A percentile compares a stretch with the other conserved stretches of the same genome.
phyloP scores from a whole-genome alignment of 805 yeast species.

The Kuraishia ogatae region DNA sequence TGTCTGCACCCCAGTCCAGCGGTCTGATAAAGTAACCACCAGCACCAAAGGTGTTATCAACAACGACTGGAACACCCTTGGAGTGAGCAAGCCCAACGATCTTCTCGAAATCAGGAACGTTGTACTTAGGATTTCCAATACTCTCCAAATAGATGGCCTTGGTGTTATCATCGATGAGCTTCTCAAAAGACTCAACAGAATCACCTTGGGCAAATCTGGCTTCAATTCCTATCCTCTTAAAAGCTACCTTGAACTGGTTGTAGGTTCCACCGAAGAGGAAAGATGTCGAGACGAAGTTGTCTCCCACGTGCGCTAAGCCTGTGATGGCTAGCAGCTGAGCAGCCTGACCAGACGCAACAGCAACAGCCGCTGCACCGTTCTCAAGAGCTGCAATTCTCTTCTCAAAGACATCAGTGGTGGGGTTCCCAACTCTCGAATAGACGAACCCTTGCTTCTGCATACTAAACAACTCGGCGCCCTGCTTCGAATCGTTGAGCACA shows the following conservation, averaged over 20 bases:
- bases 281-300: slow-evolving; percentile 81
- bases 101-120: slow-evolving; percentile 83
- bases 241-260: slow-evolving; percentile 89
- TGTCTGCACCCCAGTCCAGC: slow-evolving; percentile 83
- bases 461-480: slow-evolving; percentile 88
- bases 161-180: slow-evolving; percentile 72
- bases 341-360: slow-evolving; percentile 93
- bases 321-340: slow-evolving; percentile 84
- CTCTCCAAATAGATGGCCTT: slow-evolving; percentile 86
- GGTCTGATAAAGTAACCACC: slow-evolving; percentile 88
- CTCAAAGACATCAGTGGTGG: slow-evolving; percentile 88
- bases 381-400: slow-evolving; percentile 89
- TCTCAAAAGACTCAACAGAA: slow-evolving; percentile 58
- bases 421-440: slow-evolving; percentile 87
- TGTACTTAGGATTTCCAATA: slow-evolving; percentile 89
- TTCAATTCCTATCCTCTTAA: slow-evolving; percentile 83
- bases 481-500: slow-evolving; percentile 79
- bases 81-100: slow-evolving; percentile 73
- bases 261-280: slow-evolving; percentile 93
- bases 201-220: slow-evolving; percentile 83
- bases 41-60: slow-evolving; percentile 95
- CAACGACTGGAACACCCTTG: slow-evolving; percentile 83
- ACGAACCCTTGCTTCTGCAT: slow-evolving; percentile 78
- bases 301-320: slow-evolving; percentile 81
- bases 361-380: slow-evolving; percentile 85